Evolutionary conservation across 2,329 filamentous ascomycete species (phyloP).

Genomic region (Drechslera avenae): DNA sequence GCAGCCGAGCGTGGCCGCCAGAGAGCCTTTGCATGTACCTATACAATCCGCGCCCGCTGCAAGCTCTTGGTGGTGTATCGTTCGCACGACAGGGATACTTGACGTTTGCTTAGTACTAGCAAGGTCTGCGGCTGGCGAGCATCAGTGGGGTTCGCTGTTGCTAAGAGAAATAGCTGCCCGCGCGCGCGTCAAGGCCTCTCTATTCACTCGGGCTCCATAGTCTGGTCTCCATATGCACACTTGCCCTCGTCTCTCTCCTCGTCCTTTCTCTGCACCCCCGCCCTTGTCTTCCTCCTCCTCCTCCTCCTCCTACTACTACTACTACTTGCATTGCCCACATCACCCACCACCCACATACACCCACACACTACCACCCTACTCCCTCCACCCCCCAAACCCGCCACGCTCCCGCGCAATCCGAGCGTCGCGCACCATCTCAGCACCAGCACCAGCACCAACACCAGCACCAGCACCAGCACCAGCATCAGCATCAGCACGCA

Average conservation of each 20-base stretch:
- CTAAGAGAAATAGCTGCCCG: conserved; percentile 36
- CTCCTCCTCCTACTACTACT: conserved; percentile 5
- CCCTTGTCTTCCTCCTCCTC: background rate
- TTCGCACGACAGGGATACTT: conserved; percentile 30
- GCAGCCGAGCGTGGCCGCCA: conserved; percentile 7
- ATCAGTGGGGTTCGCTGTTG: conserved; percentile 29
- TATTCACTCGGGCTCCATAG: conserved; percentile 19
- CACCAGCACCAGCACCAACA: too few species aligned
- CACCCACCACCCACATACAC: too few species aligned
- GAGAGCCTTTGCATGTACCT: conserved; percentile 21
- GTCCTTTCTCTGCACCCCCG: conserved; percentile 24
- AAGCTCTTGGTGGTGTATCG: conserved; percentile 29
- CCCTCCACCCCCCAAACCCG: too few species aligned
- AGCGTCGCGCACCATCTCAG: background rate
- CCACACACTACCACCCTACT: conserved; percentile 7
- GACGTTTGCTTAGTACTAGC: conserved; percentile 25
- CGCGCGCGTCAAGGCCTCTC: conserved; percentile 12
- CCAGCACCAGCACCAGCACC: background rate
- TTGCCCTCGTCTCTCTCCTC: conserved; percentile 17
- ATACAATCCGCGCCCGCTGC: conserved; percentile 25
- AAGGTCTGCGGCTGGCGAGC: conserved; percentile 24
- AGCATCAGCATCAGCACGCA: background rate
- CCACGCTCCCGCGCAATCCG: conserved; percentile 2
- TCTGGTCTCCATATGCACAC: conserved; percentile 12
- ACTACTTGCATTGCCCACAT: too few species aligned